Percentiles rank a stretch among this genome's conserved stretches.
phyloP scores from a whole-genome alignment of 1,139 yeast genomes.

The Candida tropicalis region DNA sequence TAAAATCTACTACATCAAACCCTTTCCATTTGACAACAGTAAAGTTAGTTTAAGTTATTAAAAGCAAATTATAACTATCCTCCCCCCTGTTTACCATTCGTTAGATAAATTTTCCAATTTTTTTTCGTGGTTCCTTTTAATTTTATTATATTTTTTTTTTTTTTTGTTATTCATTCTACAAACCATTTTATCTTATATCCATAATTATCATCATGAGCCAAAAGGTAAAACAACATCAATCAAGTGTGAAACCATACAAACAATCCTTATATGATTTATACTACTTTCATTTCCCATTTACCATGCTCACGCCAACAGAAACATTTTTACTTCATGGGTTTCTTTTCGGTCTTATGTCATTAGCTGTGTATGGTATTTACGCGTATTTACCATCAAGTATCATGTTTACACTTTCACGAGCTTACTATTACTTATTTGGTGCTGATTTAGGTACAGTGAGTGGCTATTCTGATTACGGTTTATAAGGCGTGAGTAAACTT shows the following conservation, averaged over 20 bases:
- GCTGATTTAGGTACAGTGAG: conserved; percentile 15
- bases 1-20: too few species aligned
- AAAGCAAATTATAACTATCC: too few species aligned
- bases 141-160: too few species aligned
- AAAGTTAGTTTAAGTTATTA: too few species aligned
- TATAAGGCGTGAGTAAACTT: too few species aligned
- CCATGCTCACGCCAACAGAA: conserved; percentile 42
- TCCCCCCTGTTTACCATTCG: too few species aligned
- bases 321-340: conserved; percentile 34
- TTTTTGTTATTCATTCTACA: too few species aligned
- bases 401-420: conserved; percentile 32
- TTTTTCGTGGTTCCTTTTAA: too few species aligned
- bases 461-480: neutral
- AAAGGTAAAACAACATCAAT: neutral
- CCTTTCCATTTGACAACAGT: too few species aligned
- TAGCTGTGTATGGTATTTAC: conserved; percentile 42
- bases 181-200: neutral
- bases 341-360: conserved; percentile 31
- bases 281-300: conserved; percentile 41
- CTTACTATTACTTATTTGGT: conserved; percentile 41
- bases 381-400: conserved; percentile 37
- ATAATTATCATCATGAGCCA: neutral
- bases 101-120: too few species aligned
- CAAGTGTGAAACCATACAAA: neutral
- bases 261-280: conserved; percentile 28